phyloP scores from a whole-genome alignment of 2,329 filamentous ascomycete species.

The Fusarium subtropicale region DNA sequence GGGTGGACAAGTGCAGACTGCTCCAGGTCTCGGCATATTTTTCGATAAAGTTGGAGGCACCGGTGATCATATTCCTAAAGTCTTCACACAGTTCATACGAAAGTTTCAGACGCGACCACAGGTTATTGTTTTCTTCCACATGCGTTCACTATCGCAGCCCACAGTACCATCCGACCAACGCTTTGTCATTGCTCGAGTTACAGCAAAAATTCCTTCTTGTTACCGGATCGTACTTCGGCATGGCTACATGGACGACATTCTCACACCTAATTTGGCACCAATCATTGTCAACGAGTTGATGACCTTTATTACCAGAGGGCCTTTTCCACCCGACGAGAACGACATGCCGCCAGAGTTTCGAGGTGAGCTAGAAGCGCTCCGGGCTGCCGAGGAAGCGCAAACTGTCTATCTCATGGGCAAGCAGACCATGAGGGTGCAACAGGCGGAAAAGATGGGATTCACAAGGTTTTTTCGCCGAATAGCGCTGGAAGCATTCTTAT shows the following conservation, averaged over 20 bases:
- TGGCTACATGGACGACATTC: slow-evolving; percentile 78
- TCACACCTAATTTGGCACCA: slow-evolving; percentile 70
- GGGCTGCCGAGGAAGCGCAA: slow-evolving; percentile 59
- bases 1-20: slow-evolving; percentile 57
- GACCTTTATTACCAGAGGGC: slow-evolving; percentile 59
- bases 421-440: slow-evolving; percentile 64
- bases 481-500: slow-evolving; percentile 68
- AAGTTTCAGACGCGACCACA: slow-evolving; percentile 77
- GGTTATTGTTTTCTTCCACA: slow-evolving; percentile 79
- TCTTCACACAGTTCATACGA: slow-evolving; percentile 76
- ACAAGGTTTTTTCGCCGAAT: slow-evolving; percentile 56
- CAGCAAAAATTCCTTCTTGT: slow-evolving; percentile 66
- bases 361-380: slow-evolving; percentile 58
- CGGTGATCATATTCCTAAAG: slow-evolving; percentile 57
- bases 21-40: slow-evolving; percentile 75
- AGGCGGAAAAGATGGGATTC: slow-evolving; percentile 54
- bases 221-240: slow-evolving; percentile 77
- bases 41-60: slow-evolving; percentile 81
- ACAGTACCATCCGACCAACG: slow-evolving; percentile 62
- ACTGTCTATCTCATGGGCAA: slow-evolving; percentile 71
- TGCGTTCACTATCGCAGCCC: slow-evolving; percentile 71
- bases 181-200: slow-evolving; percentile 58
- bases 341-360: slow-evolving; percentile 44
- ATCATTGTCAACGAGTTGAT: slow-evolving; percentile 70
- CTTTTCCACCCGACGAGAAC: slow-evolving; percentile 43